Conservation (phyloP, 176 grass and related monocot species). For the Saccharum spontaneum region DNA sequence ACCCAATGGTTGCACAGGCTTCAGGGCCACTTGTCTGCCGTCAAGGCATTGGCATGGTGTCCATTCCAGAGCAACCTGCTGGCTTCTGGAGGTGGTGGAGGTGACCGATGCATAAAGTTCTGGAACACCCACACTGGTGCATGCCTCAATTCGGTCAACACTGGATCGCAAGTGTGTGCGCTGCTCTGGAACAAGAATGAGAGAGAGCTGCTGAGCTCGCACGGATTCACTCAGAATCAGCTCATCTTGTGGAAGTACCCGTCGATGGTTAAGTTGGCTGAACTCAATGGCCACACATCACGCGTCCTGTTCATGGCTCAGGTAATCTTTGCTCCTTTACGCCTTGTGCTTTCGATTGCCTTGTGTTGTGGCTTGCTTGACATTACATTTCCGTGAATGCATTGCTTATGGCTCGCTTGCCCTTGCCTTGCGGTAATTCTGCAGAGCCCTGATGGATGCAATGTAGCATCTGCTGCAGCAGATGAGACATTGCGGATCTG, state of each 20-base stretch:
- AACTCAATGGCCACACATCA: slow-evolving; percentile 57
- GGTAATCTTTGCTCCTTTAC: slow-evolving; percentile 27
- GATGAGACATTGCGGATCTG: slow-evolving; percentile 65
- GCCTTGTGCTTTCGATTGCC: not conserved
- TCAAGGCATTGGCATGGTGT: slow-evolving; percentile 67
- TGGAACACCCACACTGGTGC: slow-evolving; percentile 69
- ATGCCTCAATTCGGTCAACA: slow-evolving; percentile 58
- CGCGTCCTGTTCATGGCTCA: slow-evolving; percentile 67
- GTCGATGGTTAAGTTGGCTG: slow-evolving; percentile 51
- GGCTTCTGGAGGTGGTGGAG: slow-evolving; percentile 51
- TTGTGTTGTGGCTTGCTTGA: not conserved
- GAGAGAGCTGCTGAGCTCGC: slow-evolving; percentile 55
- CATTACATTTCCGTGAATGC: not conserved
- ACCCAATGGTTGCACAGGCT: slow-evolving; percentile 55
- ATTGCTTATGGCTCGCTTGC: slow-evolving; percentile 15
- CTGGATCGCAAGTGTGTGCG: slow-evolving; percentile 47
- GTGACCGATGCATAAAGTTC: slow-evolving; percentile 59
- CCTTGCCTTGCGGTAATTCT: slow-evolving; percentile 11
- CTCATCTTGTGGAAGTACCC: slow-evolving; percentile 65
- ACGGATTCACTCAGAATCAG: slow-evolving; percentile 53
- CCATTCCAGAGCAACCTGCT: slow-evolving; percentile 67
- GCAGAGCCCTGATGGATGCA: slow-evolving; percentile 69
- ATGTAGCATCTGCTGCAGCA: slow-evolving; percentile 63
- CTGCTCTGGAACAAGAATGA: slow-evolving; percentile 65
- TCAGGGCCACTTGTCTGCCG: slow-evolving; percentile 44